A percentile compares a stretch with the other conserved stretches of the same genome.
Evolutionary conservation across 2,329 filamentous ascomycete genomes (phyloP).

Genomic region (Cordyceps tenuipes): DNA sequence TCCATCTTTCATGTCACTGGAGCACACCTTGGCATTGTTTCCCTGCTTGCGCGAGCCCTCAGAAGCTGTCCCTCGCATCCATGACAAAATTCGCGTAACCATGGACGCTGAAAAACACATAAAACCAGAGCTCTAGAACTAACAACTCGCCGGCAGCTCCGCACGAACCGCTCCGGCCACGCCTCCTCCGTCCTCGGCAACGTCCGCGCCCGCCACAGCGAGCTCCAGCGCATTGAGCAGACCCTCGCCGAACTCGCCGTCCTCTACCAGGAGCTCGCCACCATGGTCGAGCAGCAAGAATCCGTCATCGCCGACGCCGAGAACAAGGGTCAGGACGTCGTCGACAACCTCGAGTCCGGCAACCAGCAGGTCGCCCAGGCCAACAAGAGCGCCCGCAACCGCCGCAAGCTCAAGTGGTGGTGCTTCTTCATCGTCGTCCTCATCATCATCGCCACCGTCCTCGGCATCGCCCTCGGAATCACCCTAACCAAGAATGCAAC

Average conservation of each 20-base stretch:
- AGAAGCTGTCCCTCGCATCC: background rate
- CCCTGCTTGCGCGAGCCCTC: background rate
- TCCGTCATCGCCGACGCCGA: constrained; percentile 53
- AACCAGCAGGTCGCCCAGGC: constrained; percentile 62
- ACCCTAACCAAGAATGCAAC: constrained; percentile 24
- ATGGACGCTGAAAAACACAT: background rate
- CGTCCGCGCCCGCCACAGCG: constrained; percentile 74
- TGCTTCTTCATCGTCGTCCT: constrained; percentile 55
- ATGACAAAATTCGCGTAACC: background rate
- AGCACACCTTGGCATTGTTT: background rate
- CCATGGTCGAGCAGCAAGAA: constrained; percentile 66
- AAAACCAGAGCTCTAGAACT: background rate
- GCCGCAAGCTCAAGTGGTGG: constrained; percentile 76
- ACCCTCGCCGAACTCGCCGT: constrained; percentile 61
- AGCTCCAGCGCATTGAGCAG: constrained; percentile 71
- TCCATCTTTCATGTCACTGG: background rate
- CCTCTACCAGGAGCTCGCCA: constrained; percentile 67
- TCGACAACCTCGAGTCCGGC: constrained; percentile 57
- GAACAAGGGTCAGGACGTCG: constrained; percentile 56
- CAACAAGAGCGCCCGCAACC: constrained; percentile 56
- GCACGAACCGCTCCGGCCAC: constrained; percentile 65
- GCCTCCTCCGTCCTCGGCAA: constrained; percentile 66
- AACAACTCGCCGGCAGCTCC: constrained; percentile 44
- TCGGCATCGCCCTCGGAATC: constrained; percentile 48
- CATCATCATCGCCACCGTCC: constrained; percentile 46